phyloP scores from a whole-genome alignment of 257 asterid species.

The Nicotiana knightiana region DNA sequence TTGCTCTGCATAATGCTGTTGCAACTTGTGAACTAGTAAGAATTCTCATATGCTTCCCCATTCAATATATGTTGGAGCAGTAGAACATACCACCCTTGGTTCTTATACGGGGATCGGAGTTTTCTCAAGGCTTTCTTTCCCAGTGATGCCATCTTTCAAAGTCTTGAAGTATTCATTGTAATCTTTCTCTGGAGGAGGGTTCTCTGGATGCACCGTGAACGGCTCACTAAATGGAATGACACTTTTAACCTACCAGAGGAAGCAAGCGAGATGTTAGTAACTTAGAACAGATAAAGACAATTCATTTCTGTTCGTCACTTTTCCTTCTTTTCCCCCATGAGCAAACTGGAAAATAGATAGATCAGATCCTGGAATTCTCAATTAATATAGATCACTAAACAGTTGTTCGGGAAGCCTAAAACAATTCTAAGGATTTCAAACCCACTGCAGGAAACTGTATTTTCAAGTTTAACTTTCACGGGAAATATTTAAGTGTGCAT shows the following conservation, averaged over 20 bases:
- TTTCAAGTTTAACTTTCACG: neutral
- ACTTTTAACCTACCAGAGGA: slow-evolving; percentile 68
- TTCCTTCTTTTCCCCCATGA: neutral
- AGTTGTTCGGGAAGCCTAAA: neutral
- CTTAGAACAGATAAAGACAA: neutral
- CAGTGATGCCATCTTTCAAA: slow-evolving; percentile 82
- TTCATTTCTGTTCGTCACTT: neutral
- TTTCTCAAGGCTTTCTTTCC: slow-evolving; percentile 82
- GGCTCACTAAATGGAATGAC: slow-evolving; percentile 89
- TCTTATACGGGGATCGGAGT: slow-evolving; percentile 50
- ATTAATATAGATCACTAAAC: neutral
- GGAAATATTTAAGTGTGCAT: neutral
- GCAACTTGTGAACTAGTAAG: neutral
- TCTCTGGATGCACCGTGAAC: slow-evolving; percentile 86
- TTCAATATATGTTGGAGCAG: neutral
- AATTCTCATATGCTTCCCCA: neutral
- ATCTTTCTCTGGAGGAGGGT: slow-evolving; percentile 90
- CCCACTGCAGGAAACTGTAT: neutral
- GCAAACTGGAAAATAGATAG: neutral
- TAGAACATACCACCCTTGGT: slow-evolving; percentile 18
- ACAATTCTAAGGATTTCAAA: neutral
- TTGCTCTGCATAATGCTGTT: neutral
- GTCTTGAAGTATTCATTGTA: slow-evolving; percentile 62
- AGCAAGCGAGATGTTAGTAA: neutral
- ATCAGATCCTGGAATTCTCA: neutral